These are phyloP conservation scores for Helianthus annuus DNA, from an alignment of 129 eudicot genomes.

Conservation along the genomic window HanXRQr2.0-SUNRISE NC_035434.2:162120697-162121196, in stretches of 20 bases:
- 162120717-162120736: too few relatives aligned
- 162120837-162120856: not conserved
- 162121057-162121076: constrained; percentile 99
- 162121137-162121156: constrained; percentile 18
- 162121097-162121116: constrained; percentile 11
- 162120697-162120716: too few relatives aligned
- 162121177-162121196: constrained; percentile 81
- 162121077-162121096: constrained; percentile 37
- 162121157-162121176: constrained; percentile 92
- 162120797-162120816: not conserved
- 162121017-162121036: constrained; percentile 74
- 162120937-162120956: constrained; percentile 69
- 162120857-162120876: not conserved
- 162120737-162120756: too few relatives aligned
- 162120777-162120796: too few relatives aligned
- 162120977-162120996: constrained; percentile 82
- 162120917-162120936: not conserved
- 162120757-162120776: too few relatives aligned
- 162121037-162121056: constrained; percentile 48
- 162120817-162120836: not conserved
- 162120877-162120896: constrained; percentile 8
- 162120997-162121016: constrained; percentile 66
- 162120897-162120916: constrained; percentile 8
- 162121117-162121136: constrained; percentile 17
- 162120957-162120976: constrained; percentile 64